Percentiles rank a stretch among this genome's conserved stretches.
Evolutionary conservation across 306 rosid species (phyloP).

Genomic region (Acacia confusa): DNA sequence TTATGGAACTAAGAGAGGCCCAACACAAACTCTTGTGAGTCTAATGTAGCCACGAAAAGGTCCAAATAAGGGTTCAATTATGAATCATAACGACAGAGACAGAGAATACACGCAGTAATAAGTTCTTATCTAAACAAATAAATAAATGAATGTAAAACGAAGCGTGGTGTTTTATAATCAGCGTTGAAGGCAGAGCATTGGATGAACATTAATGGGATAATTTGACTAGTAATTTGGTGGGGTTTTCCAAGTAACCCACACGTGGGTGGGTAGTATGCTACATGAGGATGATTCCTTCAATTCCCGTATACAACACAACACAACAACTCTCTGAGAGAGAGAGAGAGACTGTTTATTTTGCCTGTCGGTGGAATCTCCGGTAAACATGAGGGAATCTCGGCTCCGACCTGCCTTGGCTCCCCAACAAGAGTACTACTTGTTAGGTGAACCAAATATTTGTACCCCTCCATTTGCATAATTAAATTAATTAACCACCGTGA

Average conservation of each 20-base stretch:
- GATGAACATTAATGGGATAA: neutral
- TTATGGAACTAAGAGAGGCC: neutral
- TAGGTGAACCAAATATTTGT: neutral
- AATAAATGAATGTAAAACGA: neutral
- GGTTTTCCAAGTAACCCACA: neutral
- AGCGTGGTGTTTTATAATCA: neutral
- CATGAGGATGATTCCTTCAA: neutral
- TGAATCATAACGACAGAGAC: neutral
- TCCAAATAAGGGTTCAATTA: neutral
- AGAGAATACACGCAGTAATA: neutral
- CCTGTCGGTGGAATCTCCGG: slow-evolving; percentile 23
- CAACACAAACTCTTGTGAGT: neutral
- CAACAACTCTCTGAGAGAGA: too few relatives aligned
- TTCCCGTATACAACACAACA: slow-evolving; percentile 1
- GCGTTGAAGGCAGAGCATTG: neutral
- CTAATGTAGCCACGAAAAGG: neutral
- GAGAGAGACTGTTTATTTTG: neutral
- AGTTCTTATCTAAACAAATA: neutral
- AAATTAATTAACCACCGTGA: too few relatives aligned
- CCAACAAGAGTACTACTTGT: neutral
- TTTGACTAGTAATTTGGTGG: neutral
- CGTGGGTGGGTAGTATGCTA: neutral
- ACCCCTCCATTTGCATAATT: neutral
- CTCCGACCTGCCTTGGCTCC: slow-evolving; percentile 29
- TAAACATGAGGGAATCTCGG: slow-evolving; percentile 30